Evolutionary conservation across 192 early-diverging fungal species (phyloP), one percentile per base, ranked within the genome.

Genomic region (Backusella parvicylindrica): DNA sequence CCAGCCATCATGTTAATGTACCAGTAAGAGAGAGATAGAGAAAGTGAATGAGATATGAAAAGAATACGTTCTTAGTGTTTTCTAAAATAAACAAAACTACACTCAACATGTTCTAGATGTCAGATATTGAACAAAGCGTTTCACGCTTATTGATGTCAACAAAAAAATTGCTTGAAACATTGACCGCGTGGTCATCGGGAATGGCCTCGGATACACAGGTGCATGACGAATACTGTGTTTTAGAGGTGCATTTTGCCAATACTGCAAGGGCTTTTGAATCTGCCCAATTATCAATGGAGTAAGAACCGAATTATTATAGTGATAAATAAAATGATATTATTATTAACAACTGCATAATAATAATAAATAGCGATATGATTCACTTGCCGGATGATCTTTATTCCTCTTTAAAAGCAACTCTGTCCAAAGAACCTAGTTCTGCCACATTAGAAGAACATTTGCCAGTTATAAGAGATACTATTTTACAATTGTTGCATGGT

Each of bases 391-490:
- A 70, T 70, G 40, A 43, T 47, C 40, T 70, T 30, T 47, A 43
- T 12, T 28, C 6, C 4, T 31, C 37, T 70, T 31, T 70, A 47
- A 41, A 70, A 31, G 21, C 33, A 26, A 43, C 41, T 15, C 28
- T 70, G 18, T 70, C 68, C 23, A 41, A 70, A 18, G 41, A 41
- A 3, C 68, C 68, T 16, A 41, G 37, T 38, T 30, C 85, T 4
- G 15, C 69, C 7, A 77, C 81, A 5, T 60, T 89, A 18, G 88
- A 89, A 40, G 70, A 78, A 15, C 76, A 86, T 56, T 68, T 89
- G 16, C 87, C 87, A n/a, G 76, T 65, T 8, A 89, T 89, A 63
- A 80, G 82, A 60, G 85, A 85, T 30, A 79, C 83, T 33, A 89
- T 89, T 72, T 77, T 89, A 32, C 71, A 74, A 26, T 71, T 89